Percentiles rank a stretch among this genome's conserved stretches.
Evolutionary conservation across 768 basidiomycete genomes (phyloP).

Genomic region (Lanmaoa pseudosensibilis): DNA sequence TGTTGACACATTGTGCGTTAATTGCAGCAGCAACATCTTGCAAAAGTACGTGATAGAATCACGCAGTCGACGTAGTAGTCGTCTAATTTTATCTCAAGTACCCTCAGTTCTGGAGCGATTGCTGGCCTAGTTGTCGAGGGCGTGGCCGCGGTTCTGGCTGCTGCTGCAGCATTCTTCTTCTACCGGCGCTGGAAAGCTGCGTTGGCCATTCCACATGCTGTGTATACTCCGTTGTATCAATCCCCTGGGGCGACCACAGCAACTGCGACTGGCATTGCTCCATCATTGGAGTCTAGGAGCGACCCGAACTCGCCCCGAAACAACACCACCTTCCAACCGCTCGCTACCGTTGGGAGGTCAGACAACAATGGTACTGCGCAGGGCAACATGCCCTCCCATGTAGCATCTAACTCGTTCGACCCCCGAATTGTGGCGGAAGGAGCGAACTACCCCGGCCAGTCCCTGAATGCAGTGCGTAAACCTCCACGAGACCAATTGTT

Average conservation of each 20-base stretch:
- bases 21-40: background rate
- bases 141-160: conserved; percentile 14
- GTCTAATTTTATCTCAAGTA: conserved; percentile 12
- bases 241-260: conserved; percentile 3
- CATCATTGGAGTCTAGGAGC: conserved; percentile 9
- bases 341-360: background rate
- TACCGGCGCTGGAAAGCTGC: conserved; percentile 24
- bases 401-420: background rate
- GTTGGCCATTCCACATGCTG: background rate
- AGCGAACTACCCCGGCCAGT: background rate
- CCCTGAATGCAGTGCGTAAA: conserved; percentile 11
- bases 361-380: background rate
- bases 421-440: background rate
- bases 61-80: background rate
- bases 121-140: conserved; percentile 22
- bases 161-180: conserved; percentile 17
- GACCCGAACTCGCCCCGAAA: background rate
- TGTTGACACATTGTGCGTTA: background rate
- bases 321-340: background rate
- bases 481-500: background rate
- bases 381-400: background rate
- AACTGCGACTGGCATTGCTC: conserved; percentile 1
- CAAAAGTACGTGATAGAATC: conserved; percentile 15
- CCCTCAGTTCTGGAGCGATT: conserved; percentile 23
- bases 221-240: conserved; percentile 5